phyloP scores from a whole-genome alignment of 345 rosid species.

The Boechera stricta region DNA sequence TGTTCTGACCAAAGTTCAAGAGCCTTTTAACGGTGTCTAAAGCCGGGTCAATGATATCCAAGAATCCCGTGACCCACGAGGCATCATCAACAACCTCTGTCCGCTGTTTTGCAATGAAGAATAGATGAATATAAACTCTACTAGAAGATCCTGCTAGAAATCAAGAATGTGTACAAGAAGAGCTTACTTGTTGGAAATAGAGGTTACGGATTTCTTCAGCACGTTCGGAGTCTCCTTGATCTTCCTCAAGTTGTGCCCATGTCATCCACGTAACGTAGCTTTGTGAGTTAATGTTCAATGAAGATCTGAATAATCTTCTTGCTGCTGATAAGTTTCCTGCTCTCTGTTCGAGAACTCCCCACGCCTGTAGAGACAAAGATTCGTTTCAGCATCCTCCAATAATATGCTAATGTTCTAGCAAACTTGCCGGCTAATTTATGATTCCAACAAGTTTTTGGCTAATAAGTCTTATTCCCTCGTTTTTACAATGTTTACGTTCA shows the following conservation, averaged over 20 bases:
- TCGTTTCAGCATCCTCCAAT: conserved; percentile 11
- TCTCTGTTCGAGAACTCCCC: conserved; percentile 98
- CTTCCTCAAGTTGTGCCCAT: conserved; percentile 96
- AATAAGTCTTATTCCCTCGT: neutral
- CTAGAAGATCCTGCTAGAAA: neutral
- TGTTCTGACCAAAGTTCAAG: conserved; percentile 68
- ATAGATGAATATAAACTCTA: conserved; percentile 10
- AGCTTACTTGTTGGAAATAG: conserved; percentile 87
- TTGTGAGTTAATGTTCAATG: conserved; percentile 80
- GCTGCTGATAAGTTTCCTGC: conserved; percentile 85
- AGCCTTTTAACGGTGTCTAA: conserved; percentile 86
- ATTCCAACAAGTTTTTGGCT: neutral
- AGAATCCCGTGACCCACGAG: conserved; percentile 86
- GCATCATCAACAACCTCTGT: conserved; percentile 94
- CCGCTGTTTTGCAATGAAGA: conserved; percentile 56
- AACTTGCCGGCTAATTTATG: neutral
- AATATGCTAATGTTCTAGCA: neutral
- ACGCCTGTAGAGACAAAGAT: conserved; percentile 58
- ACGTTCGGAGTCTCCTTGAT: conserved; percentile 85
- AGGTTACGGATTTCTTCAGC: conserved; percentile 95
- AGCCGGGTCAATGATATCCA: conserved; percentile 89
- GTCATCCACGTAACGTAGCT: conserved; percentile 98
- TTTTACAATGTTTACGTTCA: neutral
- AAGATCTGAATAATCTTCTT: conserved; percentile 86
- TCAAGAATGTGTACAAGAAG: neutral